Conservation (phyloP, 1,284 basidiomycete species). For the Albatrellus sp. region DNA sequence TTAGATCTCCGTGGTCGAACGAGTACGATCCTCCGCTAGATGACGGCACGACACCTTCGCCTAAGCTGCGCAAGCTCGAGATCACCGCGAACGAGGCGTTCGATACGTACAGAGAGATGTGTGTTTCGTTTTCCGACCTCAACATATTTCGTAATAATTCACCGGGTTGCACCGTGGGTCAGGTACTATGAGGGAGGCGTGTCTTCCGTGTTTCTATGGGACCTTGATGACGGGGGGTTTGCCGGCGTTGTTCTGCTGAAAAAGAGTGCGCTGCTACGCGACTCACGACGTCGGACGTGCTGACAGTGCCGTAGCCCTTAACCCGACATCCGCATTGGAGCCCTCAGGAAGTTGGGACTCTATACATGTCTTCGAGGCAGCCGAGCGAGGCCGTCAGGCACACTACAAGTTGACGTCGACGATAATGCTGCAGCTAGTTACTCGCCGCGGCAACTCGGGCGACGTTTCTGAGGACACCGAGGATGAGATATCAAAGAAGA, state of each 20-base stretch:
- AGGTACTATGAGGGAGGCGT: conserved; percentile 96
- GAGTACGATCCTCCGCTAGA: conserved; percentile 83
- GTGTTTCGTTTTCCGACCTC: conserved; percentile 13
- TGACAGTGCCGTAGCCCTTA: conserved; percentile 37
- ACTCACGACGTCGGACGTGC: not conserved
- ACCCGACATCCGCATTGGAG: conserved; percentile 37
- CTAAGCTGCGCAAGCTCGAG: conserved; percentile 84
- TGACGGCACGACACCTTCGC: conserved; percentile 77
- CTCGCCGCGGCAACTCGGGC: conserved; percentile 28
- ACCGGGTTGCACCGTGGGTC: not conserved
- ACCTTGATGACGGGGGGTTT: conserved; percentile 90
- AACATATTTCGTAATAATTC: not conserved
- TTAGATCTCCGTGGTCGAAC: conserved; percentile 94
- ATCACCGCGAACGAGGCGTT: conserved; percentile 92
- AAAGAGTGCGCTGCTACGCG: conserved; percentile 60
- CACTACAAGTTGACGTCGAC: conserved; percentile 98
- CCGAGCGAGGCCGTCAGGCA: conserved; percentile 81
- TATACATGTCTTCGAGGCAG: conserved; percentile 94
- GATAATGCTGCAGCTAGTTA: conserved; percentile 89
- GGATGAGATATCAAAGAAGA: conserved; percentile 21
- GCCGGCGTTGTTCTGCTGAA: conserved; percentile 95
- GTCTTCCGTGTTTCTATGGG: conserved; percentile 98
- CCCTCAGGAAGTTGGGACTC: conserved; percentile 91
- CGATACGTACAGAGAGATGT: conserved; percentile 96
- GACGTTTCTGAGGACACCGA: conserved; percentile 14